A percentile compares a stretch with the other conserved stretches of the same genome.
Conservation (phyloP, 306 rosid species). For the Ammopiptanthus mongolicus region DNA sequence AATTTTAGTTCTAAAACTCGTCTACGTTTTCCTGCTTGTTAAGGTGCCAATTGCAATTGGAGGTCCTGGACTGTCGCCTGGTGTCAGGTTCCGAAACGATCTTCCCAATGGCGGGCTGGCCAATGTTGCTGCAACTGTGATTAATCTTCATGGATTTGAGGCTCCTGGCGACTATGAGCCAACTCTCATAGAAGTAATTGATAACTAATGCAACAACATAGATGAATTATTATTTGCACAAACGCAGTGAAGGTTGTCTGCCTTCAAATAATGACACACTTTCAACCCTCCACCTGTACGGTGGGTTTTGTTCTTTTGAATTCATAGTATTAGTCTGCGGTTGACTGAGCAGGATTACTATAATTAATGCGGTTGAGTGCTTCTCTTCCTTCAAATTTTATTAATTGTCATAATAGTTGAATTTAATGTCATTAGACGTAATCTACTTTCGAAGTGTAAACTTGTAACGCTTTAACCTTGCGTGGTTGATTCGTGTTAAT, state of each 20-base stretch:
- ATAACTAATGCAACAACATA: conserved; percentile 21
- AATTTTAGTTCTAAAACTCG: background rate
- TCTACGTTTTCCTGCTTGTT: background rate
- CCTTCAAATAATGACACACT: conserved; percentile 28
- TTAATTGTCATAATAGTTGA: background rate
- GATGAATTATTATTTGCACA: conserved; percentile 1
- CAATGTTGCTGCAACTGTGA: conserved; percentile 94
- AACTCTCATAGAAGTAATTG: conserved; percentile 75
- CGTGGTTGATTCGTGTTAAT: background rate
- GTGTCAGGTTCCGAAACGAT: conserved; percentile 67
- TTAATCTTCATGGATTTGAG: conserved; percentile 86
- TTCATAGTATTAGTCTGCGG: conserved; percentile 21
- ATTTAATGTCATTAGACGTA: background rate
- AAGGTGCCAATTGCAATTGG: conserved; percentile 97
- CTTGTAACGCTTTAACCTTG: background rate
- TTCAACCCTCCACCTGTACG: conserved; percentile 11
- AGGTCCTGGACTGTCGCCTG: conserved; percentile 85
- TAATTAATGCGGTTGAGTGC: background rate
- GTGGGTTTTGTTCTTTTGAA: conserved; percentile 24
- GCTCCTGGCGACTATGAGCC: conserved; percentile 94
- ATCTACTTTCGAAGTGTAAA: background rate
- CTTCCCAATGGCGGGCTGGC: conserved; percentile 82
- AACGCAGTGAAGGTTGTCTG: background rate
- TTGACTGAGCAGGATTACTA: conserved; percentile 12
- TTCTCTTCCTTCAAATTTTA: background rate